Evolutionary conservation across 257 asterid species (phyloP).

Genomic region (Salvia rosmarinus): DNA sequence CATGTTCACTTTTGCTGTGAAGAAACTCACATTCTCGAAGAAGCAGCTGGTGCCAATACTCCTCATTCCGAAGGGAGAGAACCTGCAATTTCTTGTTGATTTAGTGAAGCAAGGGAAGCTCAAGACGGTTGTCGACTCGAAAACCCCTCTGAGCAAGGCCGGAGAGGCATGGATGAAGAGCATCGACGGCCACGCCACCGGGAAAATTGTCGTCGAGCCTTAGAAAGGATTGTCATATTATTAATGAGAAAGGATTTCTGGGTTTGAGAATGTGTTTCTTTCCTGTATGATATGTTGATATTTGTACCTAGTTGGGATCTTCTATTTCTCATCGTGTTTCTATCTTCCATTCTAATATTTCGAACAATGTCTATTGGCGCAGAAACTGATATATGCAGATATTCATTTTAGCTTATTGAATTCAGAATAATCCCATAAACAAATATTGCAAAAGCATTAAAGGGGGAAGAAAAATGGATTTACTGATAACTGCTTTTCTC

Average conservation of each 20-base stretch:
- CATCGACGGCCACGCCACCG: constrained; percentile 69
- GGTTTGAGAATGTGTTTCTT: neutral
- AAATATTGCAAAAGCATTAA: too few species aligned
- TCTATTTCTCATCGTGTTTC: too few species aligned
- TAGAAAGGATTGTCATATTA: neutral
- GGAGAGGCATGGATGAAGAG: constrained; percentile 72
- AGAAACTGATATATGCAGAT: too few species aligned
- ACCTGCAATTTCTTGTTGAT: constrained; percentile 48
- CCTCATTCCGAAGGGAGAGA: constrained; percentile 52
- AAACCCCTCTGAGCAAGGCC: constrained; percentile 54
- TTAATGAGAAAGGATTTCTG: constrained; percentile 1
- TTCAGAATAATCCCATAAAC: too few species aligned
- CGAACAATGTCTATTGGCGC: too few species aligned
- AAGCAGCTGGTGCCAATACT: constrained; percentile 59
- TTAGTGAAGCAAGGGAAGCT: constrained; percentile 64
- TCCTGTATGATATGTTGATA: neutral
- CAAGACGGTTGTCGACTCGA: constrained; percentile 54
- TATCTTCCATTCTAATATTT: too few species aligned
- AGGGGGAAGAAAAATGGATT: too few species aligned
- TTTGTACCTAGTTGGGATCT: too few species aligned
- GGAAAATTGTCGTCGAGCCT: constrained; percentile 55
- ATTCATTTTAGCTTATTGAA: too few species aligned
- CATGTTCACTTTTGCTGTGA: constrained; percentile 57
- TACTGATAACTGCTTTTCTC: too few species aligned
- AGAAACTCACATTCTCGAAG: constrained; percentile 56